A percentile compares a stretch with the other conserved stretches of the same genome.
Conservation (phyloP, 192 early-diverging fungal species). For the Gryganskiella cystojenkinii region DNA sequence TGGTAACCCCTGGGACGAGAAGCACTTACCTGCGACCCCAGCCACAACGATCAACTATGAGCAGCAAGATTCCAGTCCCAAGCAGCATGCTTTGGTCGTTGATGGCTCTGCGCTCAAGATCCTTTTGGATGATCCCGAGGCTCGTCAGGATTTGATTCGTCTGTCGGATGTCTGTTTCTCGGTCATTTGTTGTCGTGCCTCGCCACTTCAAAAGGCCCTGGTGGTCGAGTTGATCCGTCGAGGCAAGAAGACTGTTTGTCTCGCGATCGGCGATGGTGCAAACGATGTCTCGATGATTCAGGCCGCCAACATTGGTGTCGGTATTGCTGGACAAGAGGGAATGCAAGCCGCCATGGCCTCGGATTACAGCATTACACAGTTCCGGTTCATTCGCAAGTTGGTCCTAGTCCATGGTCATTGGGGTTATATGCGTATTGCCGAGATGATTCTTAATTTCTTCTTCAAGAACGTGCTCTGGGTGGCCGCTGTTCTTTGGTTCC, state of each 20-base stretch:
- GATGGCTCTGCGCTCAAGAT: constrained; percentile 73
- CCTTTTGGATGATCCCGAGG: constrained; percentile 63
- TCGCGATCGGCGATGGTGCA: constrained; percentile 82
- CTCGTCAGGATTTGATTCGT: constrained; percentile 68
- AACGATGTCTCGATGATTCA: constrained; percentile 99
- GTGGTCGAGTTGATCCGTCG: constrained; percentile 91
- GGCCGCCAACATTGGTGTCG: constrained; percentile 88
- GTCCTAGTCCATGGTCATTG: constrained; percentile 94
- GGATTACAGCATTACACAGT: constrained; percentile 94
- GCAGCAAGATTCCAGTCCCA: neutral
- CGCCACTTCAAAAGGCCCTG: constrained; percentile 95
- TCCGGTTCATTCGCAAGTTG: constrained; percentile 87
- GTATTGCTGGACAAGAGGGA: constrained; percentile 84
- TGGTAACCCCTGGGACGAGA: constrained; percentile 31
- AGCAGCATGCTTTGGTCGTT: constrained; percentile 79
- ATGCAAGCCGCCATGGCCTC: constrained; percentile 94
- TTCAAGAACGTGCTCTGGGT: constrained; percentile 98
- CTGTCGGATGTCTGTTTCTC: constrained; percentile 82
- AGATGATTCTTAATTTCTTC: constrained; percentile 94
- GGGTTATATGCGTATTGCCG: constrained; percentile 89
- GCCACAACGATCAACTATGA: neutral
- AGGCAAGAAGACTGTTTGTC: constrained; percentile 72
- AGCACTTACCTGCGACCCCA: constrained; percentile 31
- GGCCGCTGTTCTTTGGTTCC: constrained; percentile 93
- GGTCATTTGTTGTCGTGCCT: constrained; percentile 94